Base-by-base conservation (phyloP, 257 asterid species). In the Primulina huaijiensis region DNA sequence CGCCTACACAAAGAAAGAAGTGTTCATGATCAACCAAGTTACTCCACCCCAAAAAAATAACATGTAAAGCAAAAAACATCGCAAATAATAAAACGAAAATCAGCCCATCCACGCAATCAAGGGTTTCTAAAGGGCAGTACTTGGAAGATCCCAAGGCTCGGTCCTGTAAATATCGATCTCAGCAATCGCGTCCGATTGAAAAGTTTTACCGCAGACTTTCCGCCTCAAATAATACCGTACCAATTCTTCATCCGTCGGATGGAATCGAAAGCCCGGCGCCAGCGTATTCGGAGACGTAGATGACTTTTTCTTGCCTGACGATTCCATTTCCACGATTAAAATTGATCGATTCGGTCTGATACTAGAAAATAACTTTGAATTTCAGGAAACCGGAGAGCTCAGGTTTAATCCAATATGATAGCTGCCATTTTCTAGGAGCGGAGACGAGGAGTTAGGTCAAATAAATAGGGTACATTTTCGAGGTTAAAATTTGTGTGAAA, bases 141-240 rank as follows among this genome's bases (percentile, higher is more conserved):
- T 83, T 8, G 89, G 89, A 38, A 85, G 87, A 38, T 82, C 89
- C 89, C 87, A 82, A 17, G 89, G 89, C 74, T 85, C 89, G 56
- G 73, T 75, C 75, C 80, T 85, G 80, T 85, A 85, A 10, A 85
- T 82, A 78, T 82, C 87, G 68, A 85, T 69, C 21, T 82, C 84
- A 8, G 89, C 80, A 27, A 85, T 85, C 1, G 83, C 81, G 67
- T 81, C 87, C n/a, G 72, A 62, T 21, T 75, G 64, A 50, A 82
- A 78, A 8, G 87, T 65, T 43, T 74, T 80, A 4, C 80, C 79
- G 30, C 75, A 37, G n/a, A 82, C 27, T 74, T 82, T 85, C 9
- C 89, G 72, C 62, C 82, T 55, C 12, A 85, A 67, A 71, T 85
- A 85, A 38, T 85, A 85, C 11, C 80, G 69, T 21, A 85, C 89